phyloP scores from a whole-genome alignment of 345 rosid genomes.

The Nephelium lappaceum region DNA sequence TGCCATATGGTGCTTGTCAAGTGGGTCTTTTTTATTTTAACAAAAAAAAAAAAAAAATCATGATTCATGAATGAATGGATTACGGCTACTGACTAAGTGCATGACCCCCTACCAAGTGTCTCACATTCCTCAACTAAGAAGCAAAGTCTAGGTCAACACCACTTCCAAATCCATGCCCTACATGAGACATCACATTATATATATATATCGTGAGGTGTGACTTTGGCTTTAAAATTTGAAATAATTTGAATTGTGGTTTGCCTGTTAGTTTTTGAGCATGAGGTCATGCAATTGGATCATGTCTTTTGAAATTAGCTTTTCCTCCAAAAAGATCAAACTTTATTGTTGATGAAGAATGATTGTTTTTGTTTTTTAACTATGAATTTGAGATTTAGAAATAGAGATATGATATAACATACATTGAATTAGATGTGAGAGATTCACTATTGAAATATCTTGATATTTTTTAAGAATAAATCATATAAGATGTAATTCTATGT shows the following conservation, averaged over 20 bases:
- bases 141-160: not conserved
- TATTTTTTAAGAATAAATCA: too few relatives aligned
- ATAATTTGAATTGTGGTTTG: not conserved
- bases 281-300: too few relatives aligned
- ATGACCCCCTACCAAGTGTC: not conserved
- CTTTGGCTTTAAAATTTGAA: not conserved
- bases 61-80: not conserved
- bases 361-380: too few relatives aligned
- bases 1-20: not conserved
- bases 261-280: too few relatives aligned
- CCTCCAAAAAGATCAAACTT: too few relatives aligned
- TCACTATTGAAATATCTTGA: too few relatives aligned
- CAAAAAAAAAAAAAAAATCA: not conserved
- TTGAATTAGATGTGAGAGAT: too few relatives aligned
- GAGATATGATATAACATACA: too few relatives aligned
- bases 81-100: constrained; percentile 8
- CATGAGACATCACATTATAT: not conserved
- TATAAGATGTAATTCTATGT: too few relatives aligned
- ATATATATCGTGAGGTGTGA: not conserved
- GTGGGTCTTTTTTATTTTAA: not conserved
- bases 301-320: too few relatives aligned
- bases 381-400: too few relatives aligned
- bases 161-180: not conserved
- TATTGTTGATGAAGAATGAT: too few relatives aligned
- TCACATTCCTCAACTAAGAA: not conserved